Base-by-base conservation (phyloP, 2,329 filamentous ascomycete genomes). In the Aureobasidium sp. region DNA sequence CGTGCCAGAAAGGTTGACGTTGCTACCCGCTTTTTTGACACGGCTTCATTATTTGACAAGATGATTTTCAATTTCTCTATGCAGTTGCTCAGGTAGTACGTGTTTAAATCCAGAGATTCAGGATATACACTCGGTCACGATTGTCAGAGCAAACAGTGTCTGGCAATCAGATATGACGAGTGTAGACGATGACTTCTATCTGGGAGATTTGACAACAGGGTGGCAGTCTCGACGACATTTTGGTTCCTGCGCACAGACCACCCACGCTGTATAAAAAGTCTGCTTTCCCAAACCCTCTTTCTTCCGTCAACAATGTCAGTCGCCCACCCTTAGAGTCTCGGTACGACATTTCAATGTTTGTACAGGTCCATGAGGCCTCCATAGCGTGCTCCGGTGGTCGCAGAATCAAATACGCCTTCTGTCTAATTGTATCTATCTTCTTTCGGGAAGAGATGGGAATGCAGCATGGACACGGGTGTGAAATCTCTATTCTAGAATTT, bases 321-420 rank as follows among this genome's bases (percentile, higher is more conserved):
- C 74, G 91, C 87, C 89, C 87, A 85, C 89, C 90, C 89, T 93
- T 97, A 97, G 94, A 99, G 94, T 99, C 94, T 95, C 93, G 92
- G 89, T 89, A 86, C 86, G 86, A 89, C 85, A 68, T 76, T 71
- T 92, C 90, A 90, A 83, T 97, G 84, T 89, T 91, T 91, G 86
- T 89, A 90, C 89, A 95, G 90, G 84, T 87, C 86, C 81, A 76
- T 76, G 81, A 78, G 87, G 81, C 83, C 89, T 92, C 88, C 64
- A 79, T 80, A 80, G 90, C 92, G 93, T 90, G 94, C 94, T 99
- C 91, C 92, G 90, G 91, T 89, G 82, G 89, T 89, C 93, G 88
- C 90, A 95, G 90, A 89, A 74, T 80, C 63, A 84, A 80, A 79
- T 76, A 77, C 79, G 79, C 81, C 86, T 84, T 85, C 73, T 76